These are phyloP conservation scores for Lepidium africanum DNA, from an alignment of 345 rosid species.

Conservation along the genomic window DNA sequence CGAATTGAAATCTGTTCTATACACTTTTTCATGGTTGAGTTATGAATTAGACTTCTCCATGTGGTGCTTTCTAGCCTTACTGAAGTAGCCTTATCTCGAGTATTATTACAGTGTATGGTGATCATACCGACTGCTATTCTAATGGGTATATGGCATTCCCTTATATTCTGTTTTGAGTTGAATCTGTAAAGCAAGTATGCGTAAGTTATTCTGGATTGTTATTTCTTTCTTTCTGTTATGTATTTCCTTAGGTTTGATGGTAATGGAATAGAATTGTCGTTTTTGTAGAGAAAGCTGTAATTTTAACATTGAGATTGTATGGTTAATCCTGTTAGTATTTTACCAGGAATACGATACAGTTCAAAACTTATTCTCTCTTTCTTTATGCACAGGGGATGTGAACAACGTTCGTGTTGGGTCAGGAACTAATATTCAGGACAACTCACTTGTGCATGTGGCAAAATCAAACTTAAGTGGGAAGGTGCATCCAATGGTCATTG, in stretches of 20 bases:
- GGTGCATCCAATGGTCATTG: slow-evolving; percentile 70
- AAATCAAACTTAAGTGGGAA: slow-evolving; percentile 92
- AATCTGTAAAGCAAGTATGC: neutral
- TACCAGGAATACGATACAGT: neutral
- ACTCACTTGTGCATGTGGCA: slow-evolving; percentile 93
- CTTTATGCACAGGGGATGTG: slow-evolving; percentile 59
- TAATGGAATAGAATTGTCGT: neutral
- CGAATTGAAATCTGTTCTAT: neutral
- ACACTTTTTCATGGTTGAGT: neutral
- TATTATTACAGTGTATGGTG: no score
- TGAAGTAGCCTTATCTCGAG: no score
- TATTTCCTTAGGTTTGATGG: neutral
- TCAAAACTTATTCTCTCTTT: neutral
- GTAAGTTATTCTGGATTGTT: neutral
- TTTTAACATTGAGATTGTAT: neutral
- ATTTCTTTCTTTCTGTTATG: neutral
- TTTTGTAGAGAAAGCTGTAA: neutral
- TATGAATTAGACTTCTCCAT: neutral
- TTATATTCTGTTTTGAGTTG: neutral
- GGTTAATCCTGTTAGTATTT: neutral
- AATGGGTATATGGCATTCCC: neutral
- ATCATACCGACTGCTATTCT: neutral
- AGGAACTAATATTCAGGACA: slow-evolving; percentile 95
- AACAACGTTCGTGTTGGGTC: slow-evolving; percentile 74
- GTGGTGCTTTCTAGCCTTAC: neutral